Evolutionary conservation across 2,329 filamentous ascomycete species (phyloP).

Genomic region (Sordariomycetes sp.): DNA sequence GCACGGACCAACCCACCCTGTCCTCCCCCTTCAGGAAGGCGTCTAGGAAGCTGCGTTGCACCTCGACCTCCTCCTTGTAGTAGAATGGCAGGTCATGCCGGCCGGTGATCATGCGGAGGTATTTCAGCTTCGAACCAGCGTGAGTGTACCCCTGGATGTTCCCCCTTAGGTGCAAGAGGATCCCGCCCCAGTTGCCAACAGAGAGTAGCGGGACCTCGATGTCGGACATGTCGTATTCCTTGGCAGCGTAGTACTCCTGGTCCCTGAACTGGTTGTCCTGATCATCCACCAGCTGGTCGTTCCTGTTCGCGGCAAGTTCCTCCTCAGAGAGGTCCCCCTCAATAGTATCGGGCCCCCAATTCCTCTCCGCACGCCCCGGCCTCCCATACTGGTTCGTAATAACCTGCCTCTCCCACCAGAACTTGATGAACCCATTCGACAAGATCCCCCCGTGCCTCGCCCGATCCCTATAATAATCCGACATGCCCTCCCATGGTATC

Average conservation of each 20-base stretch:
- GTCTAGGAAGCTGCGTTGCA: slow-evolving; percentile 58
- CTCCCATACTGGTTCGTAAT: slow-evolving; percentile 57
- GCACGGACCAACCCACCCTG: slow-evolving; percentile 44
- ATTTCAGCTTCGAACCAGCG: slow-evolving; percentile 57
- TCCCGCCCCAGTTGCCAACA: slow-evolving; percentile 64
- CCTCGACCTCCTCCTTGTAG: slow-evolving; percentile 55
- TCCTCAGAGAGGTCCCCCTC: slow-evolving; percentile 46
- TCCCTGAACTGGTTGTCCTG: slow-evolving; percentile 39
- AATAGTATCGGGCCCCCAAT: slow-evolving; percentile 41
- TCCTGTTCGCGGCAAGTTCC: slow-evolving; percentile 31
- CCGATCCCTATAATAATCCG: slow-evolving; percentile 43
- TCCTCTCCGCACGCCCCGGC: slow-evolving; percentile 21
- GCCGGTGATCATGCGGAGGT: slow-evolving; percentile 58
- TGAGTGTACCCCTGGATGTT: slow-evolving; percentile 56
- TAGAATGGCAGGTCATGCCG: slow-evolving; percentile 66
- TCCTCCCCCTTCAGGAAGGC: slow-evolving; percentile 63
- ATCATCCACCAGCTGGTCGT: slow-evolving; percentile 31
- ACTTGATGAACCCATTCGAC: slow-evolving; percentile 45
- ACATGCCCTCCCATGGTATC: slow-evolving; percentile 41
- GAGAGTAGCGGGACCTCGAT: slow-evolving; percentile 57
- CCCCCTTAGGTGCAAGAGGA: slow-evolving; percentile 56
- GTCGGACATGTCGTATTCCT: slow-evolving; percentile 53
- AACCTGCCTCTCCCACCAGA: slow-evolving; percentile 61
- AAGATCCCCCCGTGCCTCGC: slow-evolving; percentile 53
- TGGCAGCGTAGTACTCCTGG: slow-evolving; percentile 24